phyloP scores from a whole-genome alignment of 345 rosid species.

The Populus davidiana region DNA sequence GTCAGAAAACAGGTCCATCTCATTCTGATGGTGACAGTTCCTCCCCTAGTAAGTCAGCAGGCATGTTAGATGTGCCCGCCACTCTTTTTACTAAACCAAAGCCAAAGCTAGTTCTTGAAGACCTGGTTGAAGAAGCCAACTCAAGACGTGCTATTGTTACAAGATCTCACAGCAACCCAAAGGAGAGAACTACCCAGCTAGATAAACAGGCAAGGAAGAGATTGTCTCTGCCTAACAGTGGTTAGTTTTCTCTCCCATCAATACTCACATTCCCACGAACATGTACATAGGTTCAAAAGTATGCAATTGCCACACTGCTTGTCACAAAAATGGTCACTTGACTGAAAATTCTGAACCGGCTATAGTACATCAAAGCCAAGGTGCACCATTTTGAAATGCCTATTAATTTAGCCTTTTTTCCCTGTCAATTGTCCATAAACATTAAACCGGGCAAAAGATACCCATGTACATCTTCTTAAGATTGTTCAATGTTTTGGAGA shows the following conservation, averaged over 20 bases:
- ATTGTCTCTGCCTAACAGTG: constrained; percentile 65
- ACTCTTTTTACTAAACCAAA: constrained; percentile 40
- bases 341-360: neutral
- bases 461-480: neutral
- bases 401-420: neutral
- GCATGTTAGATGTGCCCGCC: constrained; percentile 45
- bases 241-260: constrained; percentile 36
- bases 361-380: neutral
- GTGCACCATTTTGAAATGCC: neutral
- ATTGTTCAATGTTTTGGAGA: neutral
- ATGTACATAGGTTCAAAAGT: neutral
- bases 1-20: constrained; percentile 66
- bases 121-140: constrained; percentile 47
- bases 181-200: constrained; percentile 57
- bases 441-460: neutral
- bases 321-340: neutral
- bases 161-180: constrained; percentile 88
- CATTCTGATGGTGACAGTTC: constrained; percentile 63
- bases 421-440: neutral
- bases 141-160: constrained; percentile 44
- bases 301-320: neutral
- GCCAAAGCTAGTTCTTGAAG: constrained; percentile 50
- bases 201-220: constrained; percentile 61
- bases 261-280: neutral
- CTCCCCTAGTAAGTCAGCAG: constrained; percentile 57